Evolutionary conservation across 148 eudicot genomes (phyloP).

Genomic region (Talinum fruticosum): DNA sequence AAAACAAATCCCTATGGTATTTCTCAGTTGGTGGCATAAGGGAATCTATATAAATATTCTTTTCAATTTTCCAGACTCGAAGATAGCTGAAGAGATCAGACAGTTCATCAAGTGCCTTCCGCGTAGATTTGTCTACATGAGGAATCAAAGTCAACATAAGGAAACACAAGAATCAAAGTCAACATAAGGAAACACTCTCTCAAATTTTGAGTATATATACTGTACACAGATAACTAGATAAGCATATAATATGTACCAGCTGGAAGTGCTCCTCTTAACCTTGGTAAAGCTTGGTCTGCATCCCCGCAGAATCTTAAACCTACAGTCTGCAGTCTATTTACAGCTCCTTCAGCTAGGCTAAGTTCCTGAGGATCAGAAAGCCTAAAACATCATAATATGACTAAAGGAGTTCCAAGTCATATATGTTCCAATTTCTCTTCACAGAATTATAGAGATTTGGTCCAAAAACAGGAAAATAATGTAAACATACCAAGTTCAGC

Average conservation of each 20-base stretch:
- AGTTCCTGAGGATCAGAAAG: slow-evolving; percentile 62
- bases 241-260: slow-evolving; percentile 41
- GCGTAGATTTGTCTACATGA: slow-evolving; percentile 57
- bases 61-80: slow-evolving; percentile 74
- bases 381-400: slow-evolving; percentile 10
- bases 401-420: neutral
- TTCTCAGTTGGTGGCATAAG: slow-evolving; percentile 89
- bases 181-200: slow-evolving; percentile 2
- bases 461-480: neutral
- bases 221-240: neutral
- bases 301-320: slow-evolving; percentile 82
- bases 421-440: neutral
- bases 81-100: slow-evolving; percentile 73
- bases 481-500: neutral
- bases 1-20: slow-evolving; percentile 83
- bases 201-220: neutral
- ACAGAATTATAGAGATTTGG: neutral
- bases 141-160: slow-evolving; percentile 9
- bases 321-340: slow-evolving; percentile 88
- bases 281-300: slow-evolving; percentile 84
- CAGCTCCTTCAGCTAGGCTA: slow-evolving; percentile 67
- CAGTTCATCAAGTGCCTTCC: slow-evolving; percentile 88
- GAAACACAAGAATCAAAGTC: slow-evolving; percentile 1
- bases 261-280: slow-evolving; percentile 93
- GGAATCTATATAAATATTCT: slow-evolving; percentile 64